A percentile compares a stretch with the other conserved stretches of the same genome.
Evolutionary conservation across 164 flowering plant genomes (phyloP).

Genomic region (Nymphaea thermarum): DNA sequence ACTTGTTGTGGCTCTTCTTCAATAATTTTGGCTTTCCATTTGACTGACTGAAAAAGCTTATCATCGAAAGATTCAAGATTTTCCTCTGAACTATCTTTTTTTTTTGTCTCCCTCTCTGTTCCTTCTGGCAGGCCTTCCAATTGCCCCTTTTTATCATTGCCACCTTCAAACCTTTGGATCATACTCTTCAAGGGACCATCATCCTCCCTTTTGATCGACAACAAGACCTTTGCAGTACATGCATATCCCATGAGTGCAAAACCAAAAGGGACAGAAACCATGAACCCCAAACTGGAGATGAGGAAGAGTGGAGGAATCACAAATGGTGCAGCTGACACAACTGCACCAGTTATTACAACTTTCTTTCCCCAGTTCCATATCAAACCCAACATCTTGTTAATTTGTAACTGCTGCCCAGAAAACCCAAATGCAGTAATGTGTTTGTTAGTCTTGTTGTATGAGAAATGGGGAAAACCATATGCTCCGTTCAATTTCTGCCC

Average conservation of each 20-base stretch:
- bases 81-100: neutral
- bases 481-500: no score
- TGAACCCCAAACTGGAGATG: no score
- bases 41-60: conserved; percentile 8
- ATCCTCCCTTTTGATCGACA: conserved; percentile 9
- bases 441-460: no score
- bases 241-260: no score
- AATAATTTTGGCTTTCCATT: neutral
- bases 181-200: neutral
- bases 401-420: no score
- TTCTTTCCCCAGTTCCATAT: no score
- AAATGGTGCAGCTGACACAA: no score
- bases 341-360: no score
- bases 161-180: neutral
- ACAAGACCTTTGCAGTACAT: conserved; percentile 56
- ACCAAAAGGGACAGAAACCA: no score
- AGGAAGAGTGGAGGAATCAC: no score
- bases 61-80: conserved; percentile 3
- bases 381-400: no score
- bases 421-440: conserved; percentile 5
- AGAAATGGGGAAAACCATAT: no score
- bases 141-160: neutral
- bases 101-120: neutral
- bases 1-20: conserved; percentile 2
- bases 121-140: neutral